Percentiles rank a stretch among this genome's conserved stretches.
These are phyloP conservation scores for Colletotrichum aenigma DNA, from an alignment of 2,329 filamentous ascomycete genomes.

Conservation along the genomic window DNA sequence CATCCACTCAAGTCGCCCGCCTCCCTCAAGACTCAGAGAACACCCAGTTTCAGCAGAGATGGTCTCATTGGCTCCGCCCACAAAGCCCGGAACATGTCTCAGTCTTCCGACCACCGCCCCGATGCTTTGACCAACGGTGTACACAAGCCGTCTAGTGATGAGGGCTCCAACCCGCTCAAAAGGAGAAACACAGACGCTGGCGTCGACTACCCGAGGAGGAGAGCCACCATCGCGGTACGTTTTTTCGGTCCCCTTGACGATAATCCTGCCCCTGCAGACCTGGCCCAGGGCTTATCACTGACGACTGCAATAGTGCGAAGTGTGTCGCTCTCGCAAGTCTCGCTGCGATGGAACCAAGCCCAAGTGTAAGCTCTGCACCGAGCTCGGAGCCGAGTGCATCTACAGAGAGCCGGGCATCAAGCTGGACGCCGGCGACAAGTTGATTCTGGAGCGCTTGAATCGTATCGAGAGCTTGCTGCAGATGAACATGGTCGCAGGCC, in stretches of 20 bases:
- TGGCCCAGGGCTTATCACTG: not conserved
- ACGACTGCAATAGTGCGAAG: constrained; percentile 67
- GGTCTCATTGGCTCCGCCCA: constrained; percentile 57
- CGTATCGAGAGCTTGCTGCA: constrained; percentile 83
- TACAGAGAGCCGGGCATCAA: constrained; percentile 88
- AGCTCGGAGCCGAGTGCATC: constrained; percentile 81
- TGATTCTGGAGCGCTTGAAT: constrained; percentile 79
- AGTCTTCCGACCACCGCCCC: constrained; percentile 53
- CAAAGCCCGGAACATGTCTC: constrained; percentile 59
- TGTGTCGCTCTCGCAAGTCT: constrained; percentile 80
- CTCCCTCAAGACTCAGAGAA: constrained; percentile 50
- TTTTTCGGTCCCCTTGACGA: constrained; percentile 30
- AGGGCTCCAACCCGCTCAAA: constrained; percentile 63
- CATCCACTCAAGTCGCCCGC: constrained; percentile 56
- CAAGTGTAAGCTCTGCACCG: constrained; percentile 84
- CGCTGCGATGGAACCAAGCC: constrained; percentile 80
- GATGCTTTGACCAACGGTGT: constrained; percentile 48
- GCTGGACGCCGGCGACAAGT: constrained; percentile 83
- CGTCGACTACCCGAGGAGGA: constrained; percentile 66
- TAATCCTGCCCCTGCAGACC: constrained; percentile 10
- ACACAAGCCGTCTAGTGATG: constrained; percentile 51
- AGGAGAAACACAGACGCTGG: constrained; percentile 65
- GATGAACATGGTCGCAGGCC: constrained; percentile 61
- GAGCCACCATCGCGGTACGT: constrained; percentile 69
- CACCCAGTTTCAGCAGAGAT: constrained; percentile 57